Evolutionary conservation across 2,329 filamentous ascomycete genomes (phyloP).

Genomic region (Dryadomyces sulphureus): DNA sequence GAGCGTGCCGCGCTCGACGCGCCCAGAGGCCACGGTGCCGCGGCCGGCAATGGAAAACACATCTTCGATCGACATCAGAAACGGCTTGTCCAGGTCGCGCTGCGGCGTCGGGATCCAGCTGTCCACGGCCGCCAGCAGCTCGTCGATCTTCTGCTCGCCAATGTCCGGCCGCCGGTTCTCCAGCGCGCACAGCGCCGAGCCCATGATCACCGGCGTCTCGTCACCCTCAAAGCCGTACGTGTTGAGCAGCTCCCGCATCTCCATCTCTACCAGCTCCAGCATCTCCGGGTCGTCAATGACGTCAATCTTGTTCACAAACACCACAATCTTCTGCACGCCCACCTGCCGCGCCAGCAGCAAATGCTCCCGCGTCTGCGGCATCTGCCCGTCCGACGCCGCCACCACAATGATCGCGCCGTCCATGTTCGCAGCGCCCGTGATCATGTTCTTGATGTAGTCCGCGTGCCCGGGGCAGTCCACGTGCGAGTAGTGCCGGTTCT

Average conservation of each 20-base stretch:
- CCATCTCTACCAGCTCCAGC: slow-evolving; percentile 99
- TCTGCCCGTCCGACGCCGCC: slow-evolving; percentile 95
- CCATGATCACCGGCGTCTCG: slow-evolving; percentile 92
- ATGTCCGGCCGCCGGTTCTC: slow-evolving; percentile 80
- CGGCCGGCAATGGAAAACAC: slow-evolving; percentile 83
- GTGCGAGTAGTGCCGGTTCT: slow-evolving; percentile 92
- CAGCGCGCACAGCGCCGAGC: slow-evolving; percentile 87
- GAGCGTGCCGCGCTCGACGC: slow-evolving; percentile 87
- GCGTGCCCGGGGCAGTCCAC: slow-evolving; percentile 99
- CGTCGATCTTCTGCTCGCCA: slow-evolving; percentile 75
- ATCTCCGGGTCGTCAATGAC: slow-evolving; percentile 96
- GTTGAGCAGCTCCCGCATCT: slow-evolving; percentile 93
- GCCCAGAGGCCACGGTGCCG: slow-evolving; percentile 91
- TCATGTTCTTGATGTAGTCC: slow-evolving; percentile 99
- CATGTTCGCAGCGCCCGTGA: slow-evolving; percentile 98
- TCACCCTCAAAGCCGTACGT: slow-evolving; percentile 97
- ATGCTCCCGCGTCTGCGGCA: slow-evolving; percentile 99
- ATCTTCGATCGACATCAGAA: slow-evolving; percentile 96
- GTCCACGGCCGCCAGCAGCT: slow-evolving; percentile 81
- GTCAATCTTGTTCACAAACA: slow-evolving; percentile 99
- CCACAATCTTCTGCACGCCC: slow-evolving; percentile 93
- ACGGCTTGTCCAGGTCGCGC: slow-evolving; percentile 93
- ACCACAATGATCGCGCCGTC: slow-evolving; percentile 98
- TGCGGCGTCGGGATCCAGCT: slow-evolving; percentile 90
- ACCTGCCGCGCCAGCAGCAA: slow-evolving; percentile 95